Evolutionary conservation across 371 early-diverging fungal genomes (phyloP), one percentile per base, ranked within the genome.

Genomic region (Mortierella sp.): DNA sequence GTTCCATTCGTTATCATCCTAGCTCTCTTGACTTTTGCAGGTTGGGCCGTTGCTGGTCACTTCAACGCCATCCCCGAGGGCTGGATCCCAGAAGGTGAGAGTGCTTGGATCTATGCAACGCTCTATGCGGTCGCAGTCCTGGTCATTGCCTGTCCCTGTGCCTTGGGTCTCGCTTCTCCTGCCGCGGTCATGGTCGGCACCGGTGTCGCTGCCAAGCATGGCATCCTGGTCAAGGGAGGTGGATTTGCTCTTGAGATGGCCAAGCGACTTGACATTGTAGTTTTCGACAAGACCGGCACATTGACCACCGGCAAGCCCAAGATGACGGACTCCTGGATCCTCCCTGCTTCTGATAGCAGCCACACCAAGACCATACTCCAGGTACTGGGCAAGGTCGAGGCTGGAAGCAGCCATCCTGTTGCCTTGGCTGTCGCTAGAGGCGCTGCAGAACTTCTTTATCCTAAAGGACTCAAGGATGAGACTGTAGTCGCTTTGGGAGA

Each of bases 111-210:
- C 51, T 91, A 88, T 70, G 85, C 87, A 11, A 85, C 88, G 62
- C 91, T 93, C 60, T 88, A 87, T 51, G 86, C 84, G 27, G 87
- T 91, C 12, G 83, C 90, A 27, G 89, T 90, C 1, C 56, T 91
- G 48, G 92, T 91, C 1, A 88, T 91, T 70, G 92, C 92, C 27
- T 91, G 92, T 59, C 92, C 92, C 21, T 91, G 92, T 60, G 89
- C 89, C 55, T 70, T 91, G 9, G 90, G 90, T 34, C 68, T 90
- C 9, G 92, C 92, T 7, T 72, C 73, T 65, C 89, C 91, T 32
- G 92, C 94, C 1, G 94, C 95, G 9, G 87, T 96, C 26, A 94
- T 95, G 83, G 93, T 94, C n/a, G 95, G 95, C 21, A 95, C 95
- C 31, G 90, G 92, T 39, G 85, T 96, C 21, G 94, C 95, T n/a